phyloP scores from a whole-genome alignment of 139 green algal genomes.

The Mychonastes homosphaera region DNA sequence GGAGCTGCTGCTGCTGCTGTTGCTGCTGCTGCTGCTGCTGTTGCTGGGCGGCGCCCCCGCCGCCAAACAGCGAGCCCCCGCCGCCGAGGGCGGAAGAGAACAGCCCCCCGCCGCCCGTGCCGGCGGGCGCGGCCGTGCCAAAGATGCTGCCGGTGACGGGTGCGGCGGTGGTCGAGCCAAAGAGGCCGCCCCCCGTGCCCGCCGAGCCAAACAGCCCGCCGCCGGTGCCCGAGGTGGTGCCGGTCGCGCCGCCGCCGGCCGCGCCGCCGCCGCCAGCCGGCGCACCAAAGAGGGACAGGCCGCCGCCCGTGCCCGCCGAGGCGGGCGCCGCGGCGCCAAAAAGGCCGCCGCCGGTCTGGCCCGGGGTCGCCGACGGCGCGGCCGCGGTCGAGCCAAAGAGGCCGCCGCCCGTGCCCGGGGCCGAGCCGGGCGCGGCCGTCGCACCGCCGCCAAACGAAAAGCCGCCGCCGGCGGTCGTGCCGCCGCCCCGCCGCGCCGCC shows the following conservation, averaged over 20 bases:
- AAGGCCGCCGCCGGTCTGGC: no score
- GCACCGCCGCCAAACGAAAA: not conserved
- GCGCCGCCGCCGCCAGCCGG: no score
- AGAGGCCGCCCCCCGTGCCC: not conserved
- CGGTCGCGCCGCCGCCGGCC: no score
- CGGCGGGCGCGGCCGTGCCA: not conserved
- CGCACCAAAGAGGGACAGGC: no score
- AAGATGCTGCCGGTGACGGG: not conserved
- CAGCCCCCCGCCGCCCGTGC: not conserved
- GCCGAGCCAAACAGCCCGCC: not conserved
- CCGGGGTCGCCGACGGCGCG: no score
- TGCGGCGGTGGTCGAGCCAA: not conserved
- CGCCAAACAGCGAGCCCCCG: not conserved
- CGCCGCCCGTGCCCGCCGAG: not conserved
- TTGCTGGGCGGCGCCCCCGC: not conserved
- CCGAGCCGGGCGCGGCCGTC: not conserved
- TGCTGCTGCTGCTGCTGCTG: constrained; percentile 6
- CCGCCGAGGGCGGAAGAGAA: not conserved
- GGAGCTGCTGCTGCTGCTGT: not conserved
- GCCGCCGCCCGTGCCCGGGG: not conserved
- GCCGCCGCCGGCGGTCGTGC: not conserved
- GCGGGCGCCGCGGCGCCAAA: no score
- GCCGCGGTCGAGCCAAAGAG: not conserved
- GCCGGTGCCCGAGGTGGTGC: no score
- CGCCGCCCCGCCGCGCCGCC: not conserved